A percentile compares a stretch with the other conserved stretches of the same genome.
Evolutionary conservation across 2,329 filamentous ascomycete species (phyloP).

Genomic region (Trichoderma koningii): DNA sequence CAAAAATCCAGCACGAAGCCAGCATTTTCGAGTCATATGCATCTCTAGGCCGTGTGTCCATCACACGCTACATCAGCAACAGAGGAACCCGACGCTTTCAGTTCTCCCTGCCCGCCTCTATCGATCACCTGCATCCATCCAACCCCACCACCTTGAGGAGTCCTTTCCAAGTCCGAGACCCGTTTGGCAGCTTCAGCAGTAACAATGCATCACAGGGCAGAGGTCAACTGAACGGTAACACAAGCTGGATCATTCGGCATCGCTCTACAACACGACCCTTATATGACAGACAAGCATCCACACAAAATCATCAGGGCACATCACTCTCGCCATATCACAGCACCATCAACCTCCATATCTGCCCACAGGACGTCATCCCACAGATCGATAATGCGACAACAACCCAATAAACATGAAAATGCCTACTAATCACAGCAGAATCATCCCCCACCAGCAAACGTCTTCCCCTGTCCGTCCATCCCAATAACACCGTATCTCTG

Average conservation of each 20-base stretch:
- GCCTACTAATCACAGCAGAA: neutral
- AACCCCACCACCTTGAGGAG: neutral
- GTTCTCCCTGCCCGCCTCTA: neutral
- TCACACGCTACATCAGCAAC: neutral
- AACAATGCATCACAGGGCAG: neutral
- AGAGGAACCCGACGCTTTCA: neutral
- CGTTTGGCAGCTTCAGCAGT: neutral
- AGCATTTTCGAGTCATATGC: too few relatives aligned
- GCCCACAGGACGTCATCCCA: conserved; percentile 23
- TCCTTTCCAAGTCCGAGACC: neutral
- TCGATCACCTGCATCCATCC: neutral
- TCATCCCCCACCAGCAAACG: conserved; percentile 7
- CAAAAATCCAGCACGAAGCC: neutral
- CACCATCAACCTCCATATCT: neutral
- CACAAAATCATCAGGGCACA: neutral
- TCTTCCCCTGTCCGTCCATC: neutral
- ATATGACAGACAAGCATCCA: neutral
- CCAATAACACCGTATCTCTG: neutral
- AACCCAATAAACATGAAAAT: neutral
- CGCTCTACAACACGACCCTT: too few relatives aligned
- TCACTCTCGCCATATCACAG: neutral
- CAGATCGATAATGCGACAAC: conserved; percentile 23
- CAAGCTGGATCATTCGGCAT: neutral
- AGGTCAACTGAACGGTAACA: neutral
- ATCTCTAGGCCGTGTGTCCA: conserved; percentile 2